Base-by-base conservation (phyloP, 306 rosid genomes). In the Rosa rugosa region DNA sequence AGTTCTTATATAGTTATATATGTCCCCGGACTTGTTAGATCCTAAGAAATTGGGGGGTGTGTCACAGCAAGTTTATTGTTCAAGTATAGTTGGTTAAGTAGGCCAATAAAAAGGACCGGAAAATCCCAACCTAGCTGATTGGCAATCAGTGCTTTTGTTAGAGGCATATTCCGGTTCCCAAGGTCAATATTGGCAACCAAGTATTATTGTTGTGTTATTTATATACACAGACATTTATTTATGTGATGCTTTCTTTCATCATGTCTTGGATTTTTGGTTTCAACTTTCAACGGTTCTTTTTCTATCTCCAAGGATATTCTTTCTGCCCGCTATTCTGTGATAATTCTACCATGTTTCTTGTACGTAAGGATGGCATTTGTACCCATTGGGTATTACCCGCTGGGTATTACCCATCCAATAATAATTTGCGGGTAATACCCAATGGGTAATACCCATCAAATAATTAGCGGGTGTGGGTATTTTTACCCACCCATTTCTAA, bases 101-200 rank as follows among this genome's bases (percentile, higher is more conserved):
- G 83, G 79, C 47, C 75, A 75, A 75, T 53, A 83, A 79, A 76
- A 79, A 72, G 83, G 76, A 75, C 75, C 1, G 71, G 47, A 80
- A 79, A 75, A 75, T 50, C 75, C 40, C 53, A 47, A 40, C 76
- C 57, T 27, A 31, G 67, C 67, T 62, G 67, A 62, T 25, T 25
- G 25, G 40, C 51, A 59, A 72, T 72, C 51, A n/a, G 79, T 63
- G 44, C 59, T 83, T 70, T 68, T 40, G 51, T 57, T 7, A 47
- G 75, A 62, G 57, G 50, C 76, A 56, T 82, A 53, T 82, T 72
- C 53, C 18, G 42, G 64, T 59, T 82, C 76, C 79, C 44, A 44
- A n/a, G 49, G 67, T 20, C 41, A 18, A 27, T 62, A 60, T 42
- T 75, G 31, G 70, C 78, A 75, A 31, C 42, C 3, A 64, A 12